These are phyloP conservation scores for Paramecium tetraurelia DNA, from an alignment of 73 alveolate species.

Conservation along the genomic window DNA sequence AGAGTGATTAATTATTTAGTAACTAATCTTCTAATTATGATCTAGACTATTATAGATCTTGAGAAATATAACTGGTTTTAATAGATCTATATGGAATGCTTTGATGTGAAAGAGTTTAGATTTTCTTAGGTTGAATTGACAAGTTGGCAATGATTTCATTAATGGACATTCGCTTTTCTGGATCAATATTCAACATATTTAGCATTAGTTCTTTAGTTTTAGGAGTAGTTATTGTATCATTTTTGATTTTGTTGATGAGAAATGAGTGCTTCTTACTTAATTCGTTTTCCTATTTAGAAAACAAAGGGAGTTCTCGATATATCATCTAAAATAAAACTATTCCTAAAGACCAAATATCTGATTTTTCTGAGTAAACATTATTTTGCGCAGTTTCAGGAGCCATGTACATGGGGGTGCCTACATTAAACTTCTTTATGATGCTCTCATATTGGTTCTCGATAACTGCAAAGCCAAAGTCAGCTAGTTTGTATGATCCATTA, in stretches of 20 bases:
- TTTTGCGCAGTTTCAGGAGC: constrained; percentile 65
- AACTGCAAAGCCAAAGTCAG: constrained; percentile 28
- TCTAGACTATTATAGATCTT: not conserved
- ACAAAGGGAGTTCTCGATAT: not conserved
- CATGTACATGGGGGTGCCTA: constrained; percentile 65
- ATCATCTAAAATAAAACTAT: not conserved
- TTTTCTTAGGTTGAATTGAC: not conserved
- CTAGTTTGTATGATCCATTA: not conserved
- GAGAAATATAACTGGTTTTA: not conserved
- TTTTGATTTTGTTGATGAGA: not conserved
- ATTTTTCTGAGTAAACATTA: constrained; percentile 58
- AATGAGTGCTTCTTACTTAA: not conserved
- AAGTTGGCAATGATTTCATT: not conserved
- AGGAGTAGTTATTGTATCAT: not conserved
- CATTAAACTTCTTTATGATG: constrained; percentile 2
- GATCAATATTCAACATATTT: not conserved
- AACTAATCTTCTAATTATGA: not conserved
- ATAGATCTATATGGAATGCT: not conserved
- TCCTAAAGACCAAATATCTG: constrained; percentile 65
- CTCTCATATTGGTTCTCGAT: not conserved
- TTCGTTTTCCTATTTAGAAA: not conserved
- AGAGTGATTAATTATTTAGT: not conserved
- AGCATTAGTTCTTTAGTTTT: not conserved
- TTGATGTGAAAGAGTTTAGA: not conserved
- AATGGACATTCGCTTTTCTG: not conserved